Conservation (phyloP, 257 asterid species). For the Linaria vulgaris region DNA sequence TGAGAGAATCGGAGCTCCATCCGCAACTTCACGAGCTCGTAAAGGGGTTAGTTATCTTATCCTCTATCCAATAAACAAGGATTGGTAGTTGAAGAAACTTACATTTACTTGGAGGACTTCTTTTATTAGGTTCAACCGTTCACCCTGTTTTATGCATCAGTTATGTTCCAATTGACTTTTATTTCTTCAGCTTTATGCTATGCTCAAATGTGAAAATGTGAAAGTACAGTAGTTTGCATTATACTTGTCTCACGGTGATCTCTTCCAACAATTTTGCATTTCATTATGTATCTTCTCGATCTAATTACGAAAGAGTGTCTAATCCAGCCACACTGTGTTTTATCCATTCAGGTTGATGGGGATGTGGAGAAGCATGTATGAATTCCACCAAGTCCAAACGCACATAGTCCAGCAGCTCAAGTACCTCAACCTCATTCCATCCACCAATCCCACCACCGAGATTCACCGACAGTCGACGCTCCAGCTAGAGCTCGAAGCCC, state of each 20-base stretch:
- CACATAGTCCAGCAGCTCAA: slow-evolving; percentile 95
- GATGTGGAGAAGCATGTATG: slow-evolving; percentile 99
- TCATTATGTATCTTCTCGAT: background rate
- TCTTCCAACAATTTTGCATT: too few species aligned
- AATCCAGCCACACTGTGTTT: background rate
- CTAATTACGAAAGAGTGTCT: too few species aligned
- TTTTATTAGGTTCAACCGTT: too few species aligned
- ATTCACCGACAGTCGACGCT: slow-evolving; percentile 90
- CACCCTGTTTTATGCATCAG: too few species aligned
- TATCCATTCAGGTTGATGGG: slow-evolving; percentile 58
- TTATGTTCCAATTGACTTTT: too few species aligned
- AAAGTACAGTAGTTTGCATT: too few species aligned
- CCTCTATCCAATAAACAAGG: slow-evolving; percentile 4
- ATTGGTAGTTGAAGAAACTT: too few species aligned
- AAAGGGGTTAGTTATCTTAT: slow-evolving; percentile 58
- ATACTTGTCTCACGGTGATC: too few species aligned
- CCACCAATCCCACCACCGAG: slow-evolving; percentile 71
- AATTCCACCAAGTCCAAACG: slow-evolving; percentile 90
- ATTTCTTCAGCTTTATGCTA: too few species aligned
- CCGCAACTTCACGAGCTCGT: slow-evolving; percentile 80
- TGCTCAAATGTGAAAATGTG: too few species aligned
- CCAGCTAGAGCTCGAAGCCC: slow-evolving; percentile 96
- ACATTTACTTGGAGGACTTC: too few species aligned
- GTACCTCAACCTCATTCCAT: slow-evolving; percentile 61
- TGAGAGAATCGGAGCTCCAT: slow-evolving; percentile 85